These are phyloP conservation scores for Nasturtium officinale DNA, from an alignment of 345 rosid species.

Conservation along the genomic window DNA sequence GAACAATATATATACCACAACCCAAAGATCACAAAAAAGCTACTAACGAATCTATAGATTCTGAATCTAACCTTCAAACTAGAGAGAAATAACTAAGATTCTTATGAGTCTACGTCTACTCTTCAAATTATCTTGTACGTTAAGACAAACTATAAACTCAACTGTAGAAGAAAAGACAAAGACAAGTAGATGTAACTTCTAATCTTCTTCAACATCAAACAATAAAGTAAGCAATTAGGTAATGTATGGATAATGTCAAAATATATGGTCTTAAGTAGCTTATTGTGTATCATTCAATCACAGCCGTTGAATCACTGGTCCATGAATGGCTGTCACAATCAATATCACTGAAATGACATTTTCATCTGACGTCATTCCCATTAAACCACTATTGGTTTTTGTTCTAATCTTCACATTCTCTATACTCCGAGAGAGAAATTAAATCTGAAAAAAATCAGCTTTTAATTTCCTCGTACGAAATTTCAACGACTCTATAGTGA, in stretches of 20 bases:
- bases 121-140: slow-evolving; percentile 40
- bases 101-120: slow-evolving; percentile 36
- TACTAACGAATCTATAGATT: slow-evolving; percentile 42
- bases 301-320: slow-evolving; percentile 36
- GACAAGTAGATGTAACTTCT: slow-evolving; percentile 48
- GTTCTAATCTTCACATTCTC: slow-evolving; percentile 11
- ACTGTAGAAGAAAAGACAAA: slow-evolving; percentile 40
- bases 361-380: slow-evolving; percentile 23
- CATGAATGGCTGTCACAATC: slow-evolving; percentile 31
- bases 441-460: not conserved
- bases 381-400: slow-evolving; percentile 18
- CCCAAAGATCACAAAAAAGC: not conserved
- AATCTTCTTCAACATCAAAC: slow-evolving; percentile 31
- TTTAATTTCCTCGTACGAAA: not conserved
- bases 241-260: slow-evolving; percentile 26
- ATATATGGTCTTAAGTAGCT: slow-evolving; percentile 31
- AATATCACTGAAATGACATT: slow-evolving; percentile 17
- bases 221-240: slow-evolving; percentile 24
- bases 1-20: slow-evolving; percentile 6
- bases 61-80: slow-evolving; percentile 64
- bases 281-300: slow-evolving; percentile 19
- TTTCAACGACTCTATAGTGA: not conserved
- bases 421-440: not conserved
- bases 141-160: slow-evolving; percentile 28
- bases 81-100: slow-evolving; percentile 41